A percentile compares a stretch with the other conserved stretches of the same genome.
Conservation (phyloP, 129 eudicot genomes). For the Calendula officinalis region DNA sequence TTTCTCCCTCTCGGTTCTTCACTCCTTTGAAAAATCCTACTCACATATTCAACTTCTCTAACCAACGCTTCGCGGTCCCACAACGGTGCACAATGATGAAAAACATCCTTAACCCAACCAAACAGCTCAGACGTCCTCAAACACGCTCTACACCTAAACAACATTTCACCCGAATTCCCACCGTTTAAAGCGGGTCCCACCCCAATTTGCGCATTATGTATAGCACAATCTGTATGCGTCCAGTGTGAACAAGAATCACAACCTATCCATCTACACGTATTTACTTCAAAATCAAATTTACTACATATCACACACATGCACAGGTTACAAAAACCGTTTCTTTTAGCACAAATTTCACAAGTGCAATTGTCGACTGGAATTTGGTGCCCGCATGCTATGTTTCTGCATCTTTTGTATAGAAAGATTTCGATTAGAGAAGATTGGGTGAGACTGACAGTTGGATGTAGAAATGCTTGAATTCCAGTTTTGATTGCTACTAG, state of each 20-base stretch:
- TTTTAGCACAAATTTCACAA: constrained; percentile 71
- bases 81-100: constrained; percentile 76
- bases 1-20: constrained; percentile 76
- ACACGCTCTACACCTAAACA: constrained; percentile 90
- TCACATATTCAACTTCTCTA: constrained; percentile 76
- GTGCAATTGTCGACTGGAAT: constrained; percentile 87
- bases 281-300: constrained; percentile 95
- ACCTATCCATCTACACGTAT: constrained; percentile 95
- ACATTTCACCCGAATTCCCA: constrained; percentile 71
- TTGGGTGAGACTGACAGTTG: constrained; percentile 78
- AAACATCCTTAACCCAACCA: constrained; percentile 98
- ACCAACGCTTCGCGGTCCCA: constrained; percentile 80
- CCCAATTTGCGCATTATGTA: constrained; percentile 79
- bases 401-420: constrained; percentile 74
- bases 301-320: constrained; percentile 97
- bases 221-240: constrained; percentile 98
- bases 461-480: constrained; percentile 90
- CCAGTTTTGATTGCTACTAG: constrained; percentile 86
- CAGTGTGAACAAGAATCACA: constrained; percentile 92
- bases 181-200: constrained; percentile 66
- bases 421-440: constrained; percentile 84
- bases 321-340: constrained; percentile 87
- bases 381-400: constrained; percentile 74
- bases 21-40: constrained; percentile 75
- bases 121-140: constrained; percentile 80